These are phyloP conservation scores for Zalerion maritima DNA, from an alignment of 495 filamentous ascomycete genomes.

Conservation along the genomic window DNA sequence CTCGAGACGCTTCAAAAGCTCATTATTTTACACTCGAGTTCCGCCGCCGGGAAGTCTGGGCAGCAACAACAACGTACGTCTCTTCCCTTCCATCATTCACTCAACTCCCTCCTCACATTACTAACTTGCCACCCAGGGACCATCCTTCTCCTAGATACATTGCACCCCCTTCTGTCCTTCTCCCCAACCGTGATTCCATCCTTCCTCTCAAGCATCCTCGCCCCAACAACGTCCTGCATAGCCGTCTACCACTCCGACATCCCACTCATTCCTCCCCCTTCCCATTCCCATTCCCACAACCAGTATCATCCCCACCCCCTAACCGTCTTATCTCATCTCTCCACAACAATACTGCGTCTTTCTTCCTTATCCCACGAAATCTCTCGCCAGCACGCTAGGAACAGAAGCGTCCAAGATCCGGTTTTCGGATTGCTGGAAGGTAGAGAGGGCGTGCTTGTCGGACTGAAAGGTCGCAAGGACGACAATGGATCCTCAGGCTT, in stretches of 20 bases:
- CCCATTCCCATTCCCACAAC: slow-evolving; percentile 11
- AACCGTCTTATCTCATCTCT: slow-evolving; percentile 37
- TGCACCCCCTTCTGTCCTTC: slow-evolving; percentile 34
- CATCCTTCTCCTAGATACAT: slow-evolving; percentile 48
- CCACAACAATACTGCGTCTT: slow-evolving; percentile 33
- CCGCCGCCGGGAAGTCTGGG: slow-evolving; percentile 13
- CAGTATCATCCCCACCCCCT: slow-evolving; percentile 56
- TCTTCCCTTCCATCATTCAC: slow-evolving; percentile 14
- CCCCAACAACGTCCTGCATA: slow-evolving; percentile 38
- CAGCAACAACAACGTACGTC: slow-evolving; percentile 19
- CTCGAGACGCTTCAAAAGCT: slow-evolving; percentile 37
- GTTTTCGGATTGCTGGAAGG: slow-evolving; percentile 63
- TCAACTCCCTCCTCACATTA: slow-evolving; percentile 26
- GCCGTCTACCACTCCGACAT: slow-evolving; percentile 57
- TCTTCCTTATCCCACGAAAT: slow-evolving; percentile 53
- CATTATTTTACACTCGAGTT: slow-evolving; percentile 40
- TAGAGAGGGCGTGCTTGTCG: slow-evolving; percentile 57
- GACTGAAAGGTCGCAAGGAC: slow-evolving; percentile 26
- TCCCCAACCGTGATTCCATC: slow-evolving; percentile 28
- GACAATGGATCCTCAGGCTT: slow-evolving; percentile 28
- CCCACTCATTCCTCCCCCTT: slow-evolving; percentile 20
- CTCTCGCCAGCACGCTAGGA: slow-evolving; percentile 47
- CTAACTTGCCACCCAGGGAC: slow-evolving; percentile 28
- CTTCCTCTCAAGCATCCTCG: slow-evolving; percentile 42
- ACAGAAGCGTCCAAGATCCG: slow-evolving; percentile 55